Conservation (phyloP, 2,329 filamentous ascomycete species). For the Diaporthe vexans region DNA sequence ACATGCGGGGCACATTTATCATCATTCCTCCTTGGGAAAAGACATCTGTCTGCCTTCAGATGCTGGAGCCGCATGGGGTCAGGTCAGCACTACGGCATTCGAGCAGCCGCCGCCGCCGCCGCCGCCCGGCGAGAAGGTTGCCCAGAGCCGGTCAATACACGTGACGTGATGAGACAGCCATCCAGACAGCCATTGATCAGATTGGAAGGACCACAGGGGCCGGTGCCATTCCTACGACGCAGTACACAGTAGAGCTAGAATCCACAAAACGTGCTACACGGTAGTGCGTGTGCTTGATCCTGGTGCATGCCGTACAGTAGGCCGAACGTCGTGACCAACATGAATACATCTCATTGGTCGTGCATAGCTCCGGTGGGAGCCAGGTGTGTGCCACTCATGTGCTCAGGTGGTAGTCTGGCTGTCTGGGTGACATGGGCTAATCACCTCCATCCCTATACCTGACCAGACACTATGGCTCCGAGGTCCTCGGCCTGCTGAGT, state of each 20-base stretch:
- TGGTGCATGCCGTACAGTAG: slow-evolving; percentile 6
- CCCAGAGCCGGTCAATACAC: slow-evolving; percentile 11
- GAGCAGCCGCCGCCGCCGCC: not conserved
- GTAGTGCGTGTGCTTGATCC: slow-evolving; percentile 10
- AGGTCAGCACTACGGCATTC: not conserved
- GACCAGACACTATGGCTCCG: slow-evolving; percentile 2
- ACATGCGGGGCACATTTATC: slow-evolving; percentile 17
- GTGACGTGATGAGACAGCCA: slow-evolving; percentile 24
- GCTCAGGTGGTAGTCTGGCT: not conserved
- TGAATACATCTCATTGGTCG: slow-evolving; percentile 9
- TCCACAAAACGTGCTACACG: not conserved
- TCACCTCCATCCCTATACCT: not conserved
- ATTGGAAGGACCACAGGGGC: not conserved
- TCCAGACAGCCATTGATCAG: not conserved
- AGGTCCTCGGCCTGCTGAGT: not conserved
- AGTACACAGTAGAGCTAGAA: not conserved
- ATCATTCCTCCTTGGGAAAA: not conserved
- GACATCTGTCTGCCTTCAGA: no score
- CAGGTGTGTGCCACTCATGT: not conserved
- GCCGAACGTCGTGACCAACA: slow-evolving; percentile 10
- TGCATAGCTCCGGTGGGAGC: not conserved
- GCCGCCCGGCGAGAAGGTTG: not conserved
- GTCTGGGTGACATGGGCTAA: not conserved
- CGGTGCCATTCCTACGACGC: slow-evolving; percentile 14
- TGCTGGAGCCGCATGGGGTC: not conserved